These are phyloP conservation scores for Pinus taeda DNA, from an alignment of 75 land plant species.

Conservation along the genomic window DNA sequence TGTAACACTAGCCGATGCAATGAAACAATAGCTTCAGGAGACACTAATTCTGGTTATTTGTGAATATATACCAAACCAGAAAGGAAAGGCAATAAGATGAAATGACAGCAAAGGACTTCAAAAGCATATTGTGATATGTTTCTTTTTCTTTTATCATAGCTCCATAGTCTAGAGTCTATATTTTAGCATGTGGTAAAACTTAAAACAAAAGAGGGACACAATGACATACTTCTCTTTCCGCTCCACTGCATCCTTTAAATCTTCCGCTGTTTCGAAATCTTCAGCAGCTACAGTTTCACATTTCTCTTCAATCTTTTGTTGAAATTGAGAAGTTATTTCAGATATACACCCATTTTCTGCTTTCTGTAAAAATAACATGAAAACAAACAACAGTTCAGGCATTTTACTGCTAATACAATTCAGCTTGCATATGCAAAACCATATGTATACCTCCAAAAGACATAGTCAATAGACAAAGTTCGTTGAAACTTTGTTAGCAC, in stretches of 20 bases:
- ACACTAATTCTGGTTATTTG: background rate
- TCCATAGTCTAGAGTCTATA: background rate
- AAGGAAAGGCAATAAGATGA: background rate
- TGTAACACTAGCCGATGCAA: too few species aligned
- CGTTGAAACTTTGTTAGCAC: background rate
- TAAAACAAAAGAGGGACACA: background rate
- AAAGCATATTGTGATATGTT: background rate
- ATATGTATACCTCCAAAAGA: background rate
- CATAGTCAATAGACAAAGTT: background rate
- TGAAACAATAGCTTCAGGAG: too few species aligned
- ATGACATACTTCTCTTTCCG: constrained; percentile 1
- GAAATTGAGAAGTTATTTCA: constrained; percentile 1
- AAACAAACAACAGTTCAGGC: background rate
- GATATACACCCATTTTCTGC: background rate
- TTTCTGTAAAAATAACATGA: constrained; percentile 1
- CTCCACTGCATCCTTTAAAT: background rate
- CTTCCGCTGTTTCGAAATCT: background rate
- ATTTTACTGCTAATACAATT: background rate
- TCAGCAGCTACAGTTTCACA: background rate
- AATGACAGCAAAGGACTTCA: background rate
- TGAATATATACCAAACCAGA: background rate
- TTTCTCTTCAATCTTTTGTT: background rate
- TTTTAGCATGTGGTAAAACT: background rate
- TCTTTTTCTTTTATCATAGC: background rate
- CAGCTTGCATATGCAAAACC: background rate